Evolutionary conservation across 306 rosid species (phyloP).

Genomic region (Dryas drummondii): DNA sequence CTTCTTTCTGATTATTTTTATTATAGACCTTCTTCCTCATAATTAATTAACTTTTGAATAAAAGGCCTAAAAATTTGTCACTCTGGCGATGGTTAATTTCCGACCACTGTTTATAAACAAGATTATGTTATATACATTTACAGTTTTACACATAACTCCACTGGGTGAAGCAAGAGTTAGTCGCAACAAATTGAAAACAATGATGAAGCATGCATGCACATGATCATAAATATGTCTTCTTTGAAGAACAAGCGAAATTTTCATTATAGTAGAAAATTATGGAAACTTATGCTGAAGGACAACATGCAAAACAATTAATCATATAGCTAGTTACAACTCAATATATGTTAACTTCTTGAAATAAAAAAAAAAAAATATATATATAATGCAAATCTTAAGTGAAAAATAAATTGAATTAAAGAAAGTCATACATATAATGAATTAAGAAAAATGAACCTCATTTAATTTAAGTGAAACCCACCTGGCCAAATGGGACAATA

Average conservation of each 20-base stretch:
- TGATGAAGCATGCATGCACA: background rate
- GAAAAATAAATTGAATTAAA: too few relatives aligned
- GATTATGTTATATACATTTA: background rate
- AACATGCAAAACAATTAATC: too few relatives aligned
- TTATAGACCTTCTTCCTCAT: too few relatives aligned
- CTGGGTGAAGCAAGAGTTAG: background rate
- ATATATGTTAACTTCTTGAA: too few relatives aligned
- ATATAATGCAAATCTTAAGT: too few relatives aligned
- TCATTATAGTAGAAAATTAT: conserved; percentile 1
- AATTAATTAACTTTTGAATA: too few relatives aligned
- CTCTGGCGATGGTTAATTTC: background rate
- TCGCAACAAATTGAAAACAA: background rate
- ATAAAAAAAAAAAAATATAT: too few relatives aligned
- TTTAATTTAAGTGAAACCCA: conserved; percentile 18
- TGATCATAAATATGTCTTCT: too few relatives aligned
- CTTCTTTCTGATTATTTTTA: too few relatives aligned
- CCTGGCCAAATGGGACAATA: conserved; percentile 70
- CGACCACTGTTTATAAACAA: background rate
- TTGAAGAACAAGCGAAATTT: background rate
- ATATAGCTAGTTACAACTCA: too few relatives aligned
- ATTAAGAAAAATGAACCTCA: background rate
- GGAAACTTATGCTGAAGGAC: too few relatives aligned
- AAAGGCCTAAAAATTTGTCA: too few relatives aligned
- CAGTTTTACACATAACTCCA: background rate
- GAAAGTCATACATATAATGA: background rate